Conservation (phyloP, 176 grass and related monocot species). For the Triticum dicoccoides region DNA sequence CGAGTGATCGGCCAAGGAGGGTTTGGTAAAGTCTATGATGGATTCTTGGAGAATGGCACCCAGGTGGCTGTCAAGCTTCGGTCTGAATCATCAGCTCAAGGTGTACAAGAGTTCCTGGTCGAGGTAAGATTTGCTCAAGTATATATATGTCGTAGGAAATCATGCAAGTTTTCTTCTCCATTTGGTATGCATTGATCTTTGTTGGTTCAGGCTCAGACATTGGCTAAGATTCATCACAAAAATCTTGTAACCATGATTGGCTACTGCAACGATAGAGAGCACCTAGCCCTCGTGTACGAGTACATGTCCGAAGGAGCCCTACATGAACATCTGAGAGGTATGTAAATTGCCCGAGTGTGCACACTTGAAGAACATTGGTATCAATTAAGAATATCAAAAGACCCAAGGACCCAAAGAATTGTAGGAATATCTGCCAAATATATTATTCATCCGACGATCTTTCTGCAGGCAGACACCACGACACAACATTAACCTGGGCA, state of each 20-base stretch:
- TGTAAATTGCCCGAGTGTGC: not conserved
- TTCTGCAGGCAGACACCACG: conserved; percentile 1
- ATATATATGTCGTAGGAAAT: not conserved
- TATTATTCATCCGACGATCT: not conserved
- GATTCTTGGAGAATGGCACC: conserved; percentile 54
- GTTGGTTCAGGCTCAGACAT: conserved; percentile 42
- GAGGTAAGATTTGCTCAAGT: conserved; percentile 36
- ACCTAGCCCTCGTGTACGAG: conserved; percentile 61
- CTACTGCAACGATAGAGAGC: conserved; percentile 60
- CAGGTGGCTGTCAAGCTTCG: conserved; percentile 60
- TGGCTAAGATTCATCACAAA: conserved; percentile 62
- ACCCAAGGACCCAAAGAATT: not conserved
- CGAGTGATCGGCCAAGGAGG: not conserved
- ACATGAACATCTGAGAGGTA: not conserved
- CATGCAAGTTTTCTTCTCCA: not conserved
- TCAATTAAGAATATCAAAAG: no score
- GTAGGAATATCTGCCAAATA: not conserved
- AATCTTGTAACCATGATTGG: conserved; percentile 58
- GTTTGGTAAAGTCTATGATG: conserved; percentile 42
- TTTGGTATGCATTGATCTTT: not conserved
- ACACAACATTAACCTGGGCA: conserved; percentile 35
- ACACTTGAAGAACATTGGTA: not conserved
- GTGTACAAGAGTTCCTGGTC: conserved; percentile 44
- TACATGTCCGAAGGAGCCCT: conserved; percentile 66
- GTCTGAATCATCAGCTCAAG: conserved; percentile 44